Percentiles rank a stretch among this genome's conserved stretches.
Conservation (phyloP, 306 rosid species). For the Abrus precatorius region DNA sequence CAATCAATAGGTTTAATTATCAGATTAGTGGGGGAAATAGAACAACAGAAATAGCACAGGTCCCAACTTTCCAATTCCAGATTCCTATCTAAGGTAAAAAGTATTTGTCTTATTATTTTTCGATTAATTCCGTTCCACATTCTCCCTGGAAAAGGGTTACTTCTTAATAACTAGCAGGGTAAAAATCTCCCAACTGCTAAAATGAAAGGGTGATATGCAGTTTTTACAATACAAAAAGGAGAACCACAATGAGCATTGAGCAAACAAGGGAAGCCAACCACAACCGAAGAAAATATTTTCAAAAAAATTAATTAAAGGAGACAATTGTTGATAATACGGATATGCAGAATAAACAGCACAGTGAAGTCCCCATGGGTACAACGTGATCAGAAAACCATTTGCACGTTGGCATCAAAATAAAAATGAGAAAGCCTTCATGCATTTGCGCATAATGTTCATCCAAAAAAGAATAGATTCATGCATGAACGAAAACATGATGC, state of each 20-base stretch:
- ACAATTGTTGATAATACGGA: neutral
- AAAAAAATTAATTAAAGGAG: slow-evolving; percentile 8
- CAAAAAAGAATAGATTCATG: slow-evolving; percentile 25
- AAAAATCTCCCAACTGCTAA: slow-evolving; percentile 2
- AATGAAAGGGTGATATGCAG: neutral
- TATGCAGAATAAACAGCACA: slow-evolving; percentile 13
- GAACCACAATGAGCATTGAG: neutral
- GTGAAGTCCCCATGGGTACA: neutral
- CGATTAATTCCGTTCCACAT: neutral
- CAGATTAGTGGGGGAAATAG: neutral
- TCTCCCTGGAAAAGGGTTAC: neutral
- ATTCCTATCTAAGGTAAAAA: neutral
- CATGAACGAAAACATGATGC: slow-evolving; percentile 4
- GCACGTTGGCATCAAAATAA: neutral
- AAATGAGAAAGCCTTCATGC: slow-evolving; percentile 31
- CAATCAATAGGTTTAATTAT: neutral
- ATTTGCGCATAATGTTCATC: neutral
- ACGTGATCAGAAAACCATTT: neutral
- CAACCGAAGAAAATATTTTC: neutral
- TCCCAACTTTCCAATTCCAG: neutral
- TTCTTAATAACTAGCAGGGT: slow-evolving; percentile 10
- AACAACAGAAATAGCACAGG: neutral
- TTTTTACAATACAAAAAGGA: neutral
- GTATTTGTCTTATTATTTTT: neutral
- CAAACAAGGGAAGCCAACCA: neutral